Percentiles rank a stretch among this genome's conserved stretches.
These are phyloP conservation scores for Aspergillus funiculosus DNA, from an alignment of 495 filamentous ascomycete species.

Conservation along the genomic window DNA sequence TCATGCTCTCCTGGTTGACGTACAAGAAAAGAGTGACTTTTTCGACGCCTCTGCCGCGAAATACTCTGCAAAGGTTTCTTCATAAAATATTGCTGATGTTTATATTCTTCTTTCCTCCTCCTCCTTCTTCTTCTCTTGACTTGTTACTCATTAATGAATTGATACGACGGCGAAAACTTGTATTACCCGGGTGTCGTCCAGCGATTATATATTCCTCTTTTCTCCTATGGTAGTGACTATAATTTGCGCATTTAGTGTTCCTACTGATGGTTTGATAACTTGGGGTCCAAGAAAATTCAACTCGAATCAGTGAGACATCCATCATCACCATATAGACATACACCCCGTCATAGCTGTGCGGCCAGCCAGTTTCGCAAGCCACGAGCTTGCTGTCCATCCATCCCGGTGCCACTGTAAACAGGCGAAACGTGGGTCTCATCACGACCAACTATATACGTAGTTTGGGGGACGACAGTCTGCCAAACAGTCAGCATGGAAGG, in stretches of 20 bases:
- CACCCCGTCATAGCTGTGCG: slow-evolving; percentile 22
- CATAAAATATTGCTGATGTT: slow-evolving; percentile 30
- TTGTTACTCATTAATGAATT: slow-evolving; percentile 14
- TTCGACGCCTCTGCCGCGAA: slow-evolving; percentile 78
- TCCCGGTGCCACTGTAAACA: slow-evolving; percentile 21
- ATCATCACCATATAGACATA: background rate
- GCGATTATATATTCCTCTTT: slow-evolving; percentile 11
- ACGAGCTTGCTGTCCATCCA: slow-evolving; percentile 23
- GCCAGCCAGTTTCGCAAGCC: slow-evolving; percentile 31
- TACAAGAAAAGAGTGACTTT: slow-evolving; percentile 68
- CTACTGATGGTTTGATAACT: no score
- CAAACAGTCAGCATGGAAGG: background rate
- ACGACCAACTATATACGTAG: slow-evolving; percentile 27
- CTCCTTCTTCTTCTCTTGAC: slow-evolving; percentile 9
- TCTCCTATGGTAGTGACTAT: background rate
- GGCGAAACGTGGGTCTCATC: slow-evolving; percentile 35
- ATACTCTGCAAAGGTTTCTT: slow-evolving; percentile 66
- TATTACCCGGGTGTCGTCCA: slow-evolving; percentile 14
- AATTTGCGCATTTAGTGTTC: background rate
- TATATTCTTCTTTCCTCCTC: slow-evolving; percentile 8
- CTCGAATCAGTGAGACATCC: no score
- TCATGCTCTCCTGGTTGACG: slow-evolving; percentile 61
- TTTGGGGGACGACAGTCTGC: slow-evolving; percentile 31
- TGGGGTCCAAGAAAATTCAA: no score
- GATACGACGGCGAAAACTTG: slow-evolving; percentile 17